Conservation (phyloP, 768 basidiomycete species). For the Phallus indusiatus region DNA sequence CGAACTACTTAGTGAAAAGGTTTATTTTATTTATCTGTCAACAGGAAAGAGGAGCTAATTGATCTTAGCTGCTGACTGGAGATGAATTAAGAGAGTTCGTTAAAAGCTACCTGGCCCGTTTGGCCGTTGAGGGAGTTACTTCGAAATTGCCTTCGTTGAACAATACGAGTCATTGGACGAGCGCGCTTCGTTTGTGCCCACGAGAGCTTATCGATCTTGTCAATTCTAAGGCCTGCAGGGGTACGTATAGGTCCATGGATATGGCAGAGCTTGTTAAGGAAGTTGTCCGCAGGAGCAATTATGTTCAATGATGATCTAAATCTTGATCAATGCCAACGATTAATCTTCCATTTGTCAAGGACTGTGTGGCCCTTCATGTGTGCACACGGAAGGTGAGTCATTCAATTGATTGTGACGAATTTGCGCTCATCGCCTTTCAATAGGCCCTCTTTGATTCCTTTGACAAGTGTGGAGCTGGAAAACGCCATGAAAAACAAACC, state of each 20-base stretch:
- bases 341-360: conserved; percentile 57
- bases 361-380: conserved; percentile 90
- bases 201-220: conserved; percentile 69
- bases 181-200: conserved; percentile 76
- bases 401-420: not conserved
- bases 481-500: conserved; percentile 5
- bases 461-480: conserved; percentile 24
- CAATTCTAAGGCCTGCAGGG: conserved; percentile 94
- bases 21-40: no score
- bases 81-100: conserved; percentile 70
- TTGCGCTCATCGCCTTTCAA: not conserved
- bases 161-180: conserved; percentile 42
- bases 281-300: conserved; percentile 84
- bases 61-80: conserved; percentile 47
- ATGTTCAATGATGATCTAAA: conserved; percentile 90
- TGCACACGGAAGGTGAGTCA: conserved; percentile 77
- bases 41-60: no score
- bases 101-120: conserved; percentile 57
- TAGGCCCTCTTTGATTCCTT: conserved; percentile 49
- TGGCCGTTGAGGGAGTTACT: conserved; percentile 37
- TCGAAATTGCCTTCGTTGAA: not conserved
- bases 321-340: conserved; percentile 53
- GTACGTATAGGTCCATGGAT: conserved; percentile 31
- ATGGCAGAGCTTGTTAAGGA: no score
- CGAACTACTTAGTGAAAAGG: conserved; percentile 62